Evolutionary conservation across 768 basidiomycete species (phyloP).

Genomic region (Candolleomyces eurysporus): DNA sequence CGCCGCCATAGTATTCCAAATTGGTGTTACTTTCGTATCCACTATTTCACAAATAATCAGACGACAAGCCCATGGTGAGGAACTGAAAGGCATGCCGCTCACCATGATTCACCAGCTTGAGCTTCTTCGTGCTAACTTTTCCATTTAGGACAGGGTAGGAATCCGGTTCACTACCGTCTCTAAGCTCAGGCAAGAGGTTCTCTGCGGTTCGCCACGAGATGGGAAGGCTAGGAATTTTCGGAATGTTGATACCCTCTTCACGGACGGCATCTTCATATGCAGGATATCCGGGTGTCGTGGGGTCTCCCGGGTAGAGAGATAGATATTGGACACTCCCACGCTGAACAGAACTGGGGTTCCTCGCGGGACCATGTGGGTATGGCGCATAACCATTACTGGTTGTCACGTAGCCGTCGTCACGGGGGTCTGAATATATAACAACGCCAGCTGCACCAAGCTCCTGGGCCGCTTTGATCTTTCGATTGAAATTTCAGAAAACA

Average conservation of each 20-base stretch:
- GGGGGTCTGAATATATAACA: conserved; percentile 83
- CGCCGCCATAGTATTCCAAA: conserved; percentile 86
- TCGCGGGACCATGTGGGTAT: conserved; percentile 81
- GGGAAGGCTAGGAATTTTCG: conserved; percentile 82
- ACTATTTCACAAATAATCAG: conserved; percentile 38
- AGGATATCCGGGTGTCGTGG: conserved; percentile 85
- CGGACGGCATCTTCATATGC: conserved; percentile 81
- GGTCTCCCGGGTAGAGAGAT: conserved; percentile 68
- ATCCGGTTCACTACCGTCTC: conserved; percentile 29
- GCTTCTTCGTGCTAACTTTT: conserved; percentile 2
- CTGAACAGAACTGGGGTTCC: conserved; percentile 82
- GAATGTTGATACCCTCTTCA: conserved; percentile 56
- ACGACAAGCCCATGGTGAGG: neutral
- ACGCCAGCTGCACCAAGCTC: conserved; percentile 74
- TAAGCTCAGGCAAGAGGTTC: conserved; percentile 42
- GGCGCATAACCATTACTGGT: conserved; percentile 69
- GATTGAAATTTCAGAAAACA: conserved; percentile 5
- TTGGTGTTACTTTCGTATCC: conserved; percentile 75
- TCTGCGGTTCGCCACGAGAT: conserved; percentile 85
- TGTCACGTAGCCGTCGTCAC: conserved; percentile 78
- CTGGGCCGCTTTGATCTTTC: conserved; percentile 73
- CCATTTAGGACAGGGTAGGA: neutral
- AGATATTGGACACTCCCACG: conserved; percentile 80
- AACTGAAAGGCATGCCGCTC: neutral
- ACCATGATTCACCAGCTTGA: conserved; percentile 55